Evolutionary conservation across 1,284 basidiomycete species (phyloP).

Genomic region (Tylopilus orsonianus): DNA sequence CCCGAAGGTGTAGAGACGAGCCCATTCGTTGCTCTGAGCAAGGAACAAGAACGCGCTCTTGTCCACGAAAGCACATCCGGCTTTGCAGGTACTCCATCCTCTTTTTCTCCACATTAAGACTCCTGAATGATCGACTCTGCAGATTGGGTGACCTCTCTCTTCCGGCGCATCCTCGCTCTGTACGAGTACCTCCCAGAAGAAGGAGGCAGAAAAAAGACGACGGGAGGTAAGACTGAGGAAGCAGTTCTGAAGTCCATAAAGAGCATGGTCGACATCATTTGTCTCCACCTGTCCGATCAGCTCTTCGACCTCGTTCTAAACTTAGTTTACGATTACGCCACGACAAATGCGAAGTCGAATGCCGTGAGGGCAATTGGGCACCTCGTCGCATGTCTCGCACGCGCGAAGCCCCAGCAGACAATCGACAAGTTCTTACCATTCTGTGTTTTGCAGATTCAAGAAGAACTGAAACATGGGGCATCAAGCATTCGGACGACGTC

Average conservation of each 20-base stretch:
- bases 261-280: slow-evolving; percentile 82
- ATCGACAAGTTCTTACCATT: slow-evolving; percentile 81
- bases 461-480: slow-evolving; percentile 89
- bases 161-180: slow-evolving; percentile 82
- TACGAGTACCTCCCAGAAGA: slow-evolving; percentile 96
- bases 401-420: slow-evolving; percentile 76
- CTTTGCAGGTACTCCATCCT: slow-evolving; percentile 61
- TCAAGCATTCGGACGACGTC: slow-evolving; percentile 92
- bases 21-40: slow-evolving; percentile 50
- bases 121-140: slow-evolving; percentile 9
- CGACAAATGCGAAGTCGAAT: slow-evolving; percentile 85
- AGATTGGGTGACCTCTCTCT: slow-evolving; percentile 91
- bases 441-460: slow-evolving; percentile 78
- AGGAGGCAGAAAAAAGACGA: slow-evolving; percentile 77
- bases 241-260: slow-evolving; percentile 80
- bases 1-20: slow-evolving; percentile 58
- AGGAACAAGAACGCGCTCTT: slow-evolving; percentile 72
- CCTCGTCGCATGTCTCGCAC: slow-evolving; percentile 83
- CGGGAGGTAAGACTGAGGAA: slow-evolving; percentile 87
- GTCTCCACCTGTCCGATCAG: slow-evolving; percentile 83
- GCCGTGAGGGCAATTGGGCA: slow-evolving; percentile 89
- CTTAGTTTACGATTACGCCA: slow-evolving; percentile 85
- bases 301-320: slow-evolving; percentile 87
- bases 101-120: not conserved
- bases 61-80: slow-evolving; percentile 77